These are phyloP conservation scores for Neurospora tetraspora DNA, from an alignment of 495 filamentous ascomycete genomes.

Conservation along the genomic window DNA sequence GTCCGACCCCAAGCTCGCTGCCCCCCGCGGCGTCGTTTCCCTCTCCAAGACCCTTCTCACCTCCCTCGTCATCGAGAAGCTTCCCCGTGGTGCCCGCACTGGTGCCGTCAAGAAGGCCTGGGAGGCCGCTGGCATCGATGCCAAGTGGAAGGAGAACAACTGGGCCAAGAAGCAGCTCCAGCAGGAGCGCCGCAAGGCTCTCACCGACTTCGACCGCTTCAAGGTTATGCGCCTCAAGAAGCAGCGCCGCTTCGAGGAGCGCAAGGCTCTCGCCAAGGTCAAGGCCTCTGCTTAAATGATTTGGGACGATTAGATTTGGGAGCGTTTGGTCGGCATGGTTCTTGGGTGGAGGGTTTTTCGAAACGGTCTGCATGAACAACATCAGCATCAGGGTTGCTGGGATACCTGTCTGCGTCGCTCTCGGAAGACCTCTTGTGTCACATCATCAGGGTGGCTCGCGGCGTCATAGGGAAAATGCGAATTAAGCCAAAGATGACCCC, in stretches of 20 bases:
- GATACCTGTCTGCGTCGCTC: conserved; percentile 38
- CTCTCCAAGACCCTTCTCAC: conserved; percentile 81
- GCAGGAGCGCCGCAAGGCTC: conserved; percentile 72
- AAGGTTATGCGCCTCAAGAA: conserved; percentile 97
- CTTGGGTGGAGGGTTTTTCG: conserved; percentile 28
- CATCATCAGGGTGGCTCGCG: conserved; percentile 29
- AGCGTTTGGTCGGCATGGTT: conserved; percentile 31
- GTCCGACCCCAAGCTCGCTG: conserved; percentile 57
- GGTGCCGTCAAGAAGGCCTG: conserved; percentile 73
- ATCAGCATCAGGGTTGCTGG: conserved; percentile 37
- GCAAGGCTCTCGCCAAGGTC: conserved; percentile 81
- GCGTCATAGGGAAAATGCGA: conserved; percentile 38
- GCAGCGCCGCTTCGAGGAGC: conserved; percentile 94
- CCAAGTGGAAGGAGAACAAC: conserved; percentile 77
- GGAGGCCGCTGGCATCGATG: conserved; percentile 78
- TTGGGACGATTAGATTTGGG: conserved; percentile 12
- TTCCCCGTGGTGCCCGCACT: conserved; percentile 78
- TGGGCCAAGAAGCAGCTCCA: conserved; percentile 84
- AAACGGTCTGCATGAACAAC: conserved; percentile 36
- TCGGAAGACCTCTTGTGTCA: conserved; percentile 44
- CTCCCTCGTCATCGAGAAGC: conserved; percentile 75
- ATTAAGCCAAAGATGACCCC: conserved; percentile 24
- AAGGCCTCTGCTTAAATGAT: conserved; percentile 37
- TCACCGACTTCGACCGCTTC: conserved; percentile 99
- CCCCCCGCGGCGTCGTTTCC: conserved; percentile 73